Base-by-base conservation (phyloP, 306 rosid species). In the Quercus bicolor region DNA sequence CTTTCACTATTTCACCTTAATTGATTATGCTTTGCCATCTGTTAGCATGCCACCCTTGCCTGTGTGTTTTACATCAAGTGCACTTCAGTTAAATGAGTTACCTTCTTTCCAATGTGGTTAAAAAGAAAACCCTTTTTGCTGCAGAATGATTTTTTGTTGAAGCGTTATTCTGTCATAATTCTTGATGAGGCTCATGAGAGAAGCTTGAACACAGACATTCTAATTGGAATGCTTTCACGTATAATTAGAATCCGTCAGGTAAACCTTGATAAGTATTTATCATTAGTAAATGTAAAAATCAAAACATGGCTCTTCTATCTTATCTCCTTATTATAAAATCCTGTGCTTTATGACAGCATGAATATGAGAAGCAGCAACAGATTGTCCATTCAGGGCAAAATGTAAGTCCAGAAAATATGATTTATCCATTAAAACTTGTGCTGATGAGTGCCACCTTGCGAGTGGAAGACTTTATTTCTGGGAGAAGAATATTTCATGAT, bases 141-240 rank as follows among this genome's bases (percentile, higher is more conserved):
- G 85, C 91, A 94, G 97, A 87, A 85, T 87, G 97, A 94, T 85
- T 68, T 94, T 85, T 80, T 89, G 80, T 77, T 94, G 83, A 92
- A 86, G 86, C 91, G 84, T 24, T 94, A 92, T 81, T 92, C 97
- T 52, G 91, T 94, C 73, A 71, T 94, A 76, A 80, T 94, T 87
- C 91, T 92, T 34, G 98, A 94, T 37, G 98, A 94, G 86, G 98
- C 95, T 83, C 98, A 94, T 74, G 98, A 94, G 85, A 90, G 98
- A 87, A 95, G 98, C 91, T 88, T 95, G 92, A 90, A 91, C 88
- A 95, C 98, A 3, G 97, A 92, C 87, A 90, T 95, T 79, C 90
- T 95, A 78, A 91, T 92, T 10, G 98, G 97, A 79, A 95, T 95
- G 94, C 91, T 92, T 85, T 91, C 98, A 21, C 96, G 92, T 54